These are phyloP conservation scores for Penicillium corylophilum DNA, from an alignment of 2,329 filamentous ascomycete species.

Conservation along the genomic window DNA sequence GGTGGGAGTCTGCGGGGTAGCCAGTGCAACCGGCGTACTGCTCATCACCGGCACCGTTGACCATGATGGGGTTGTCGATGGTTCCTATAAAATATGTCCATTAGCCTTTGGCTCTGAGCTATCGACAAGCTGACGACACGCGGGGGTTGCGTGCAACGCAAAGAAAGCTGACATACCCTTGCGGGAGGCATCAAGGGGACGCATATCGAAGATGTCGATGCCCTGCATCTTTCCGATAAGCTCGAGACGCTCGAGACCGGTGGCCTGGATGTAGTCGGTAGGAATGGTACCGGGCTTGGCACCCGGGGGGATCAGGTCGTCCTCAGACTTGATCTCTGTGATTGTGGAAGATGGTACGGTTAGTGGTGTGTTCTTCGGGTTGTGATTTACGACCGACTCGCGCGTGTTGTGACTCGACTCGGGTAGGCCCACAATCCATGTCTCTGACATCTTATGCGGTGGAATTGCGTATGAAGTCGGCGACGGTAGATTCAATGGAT, in stretches of 20 bases:
- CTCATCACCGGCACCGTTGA: conserved; percentile 91
- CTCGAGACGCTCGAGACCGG: conserved; percentile 97
- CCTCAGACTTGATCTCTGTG: conserved; percentile 75
- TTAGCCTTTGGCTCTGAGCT: conserved; percentile 1
- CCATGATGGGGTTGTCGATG: conserved; percentile 81
- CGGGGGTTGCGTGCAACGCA: not conserved
- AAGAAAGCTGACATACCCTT: conserved; percentile 58
- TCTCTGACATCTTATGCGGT: conserved; percentile 8
- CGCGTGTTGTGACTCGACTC: conserved; percentile 3
- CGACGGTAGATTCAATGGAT: not conserved
- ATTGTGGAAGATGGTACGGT: conserved; percentile 22
- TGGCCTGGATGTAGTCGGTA: conserved; percentile 92
- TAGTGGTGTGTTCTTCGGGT: conserved; percentile 1
- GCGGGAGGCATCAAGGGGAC: conserved; percentile 86
- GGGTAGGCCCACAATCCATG: conserved; percentile 14
- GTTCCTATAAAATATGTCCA: conserved; percentile 60
- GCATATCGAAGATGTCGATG: conserved; percentile 97
- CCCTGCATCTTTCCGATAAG: conserved; percentile 99
- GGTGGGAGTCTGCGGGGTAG: conserved; percentile 86
- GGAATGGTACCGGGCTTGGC: conserved; percentile 79
- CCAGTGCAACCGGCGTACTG: conserved; percentile 97
- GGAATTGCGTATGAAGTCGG: conserved; percentile 6
- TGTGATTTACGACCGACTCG: not conserved
- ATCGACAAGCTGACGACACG: not conserved
- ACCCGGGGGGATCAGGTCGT: conserved; percentile 85